A percentile compares a stretch with the other conserved stretches of the same genome.
Conservation (phyloP, 495 filamentous ascomycete species). For the Neurospora tetraspora region DNA sequence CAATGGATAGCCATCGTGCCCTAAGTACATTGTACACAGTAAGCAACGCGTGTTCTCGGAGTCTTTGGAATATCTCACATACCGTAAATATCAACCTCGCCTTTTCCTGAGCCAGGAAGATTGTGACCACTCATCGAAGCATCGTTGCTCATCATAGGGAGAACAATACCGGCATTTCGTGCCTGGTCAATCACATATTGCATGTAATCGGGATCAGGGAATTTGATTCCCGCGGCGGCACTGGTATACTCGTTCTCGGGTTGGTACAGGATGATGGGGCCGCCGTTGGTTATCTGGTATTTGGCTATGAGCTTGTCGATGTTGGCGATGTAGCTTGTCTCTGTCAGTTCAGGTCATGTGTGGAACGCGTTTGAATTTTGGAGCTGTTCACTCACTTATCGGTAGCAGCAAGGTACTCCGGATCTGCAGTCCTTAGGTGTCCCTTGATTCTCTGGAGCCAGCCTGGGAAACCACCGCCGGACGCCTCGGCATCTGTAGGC, state of each 20-base stretch:
- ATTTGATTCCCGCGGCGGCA: constrained; percentile 2
- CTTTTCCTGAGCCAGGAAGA: constrained; percentile 52
- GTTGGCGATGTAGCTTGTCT: constrained; percentile 33
- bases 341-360: background rate
- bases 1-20: constrained; percentile 64
- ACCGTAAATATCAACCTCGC: constrained; percentile 62
- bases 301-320: constrained; percentile 57
- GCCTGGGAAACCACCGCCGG: constrained; percentile 27
- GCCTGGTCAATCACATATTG: constrained; percentile 58
- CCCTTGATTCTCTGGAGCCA: constrained; percentile 52
- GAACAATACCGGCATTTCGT: constrained; percentile 56
- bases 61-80: background rate
- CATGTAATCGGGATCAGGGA: constrained; percentile 58
- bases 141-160: constrained; percentile 73
- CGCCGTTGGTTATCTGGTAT: constrained; percentile 69
- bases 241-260: constrained; percentile 64
- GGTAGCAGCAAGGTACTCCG: constrained; percentile 55
- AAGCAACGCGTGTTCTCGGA: background rate
- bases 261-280: constrained; percentile 67
- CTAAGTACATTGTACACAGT: constrained; percentile 13
- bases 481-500: constrained; percentile 52
- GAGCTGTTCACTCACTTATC: constrained; percentile 33
- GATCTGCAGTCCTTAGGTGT: constrained; percentile 47
- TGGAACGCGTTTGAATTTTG: background rate
- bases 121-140: constrained; percentile 46